These are phyloP conservation scores for Avena eriantha DNA, from an alignment of 176 grass and related monocot species.

Conservation along the genomic window DNA sequence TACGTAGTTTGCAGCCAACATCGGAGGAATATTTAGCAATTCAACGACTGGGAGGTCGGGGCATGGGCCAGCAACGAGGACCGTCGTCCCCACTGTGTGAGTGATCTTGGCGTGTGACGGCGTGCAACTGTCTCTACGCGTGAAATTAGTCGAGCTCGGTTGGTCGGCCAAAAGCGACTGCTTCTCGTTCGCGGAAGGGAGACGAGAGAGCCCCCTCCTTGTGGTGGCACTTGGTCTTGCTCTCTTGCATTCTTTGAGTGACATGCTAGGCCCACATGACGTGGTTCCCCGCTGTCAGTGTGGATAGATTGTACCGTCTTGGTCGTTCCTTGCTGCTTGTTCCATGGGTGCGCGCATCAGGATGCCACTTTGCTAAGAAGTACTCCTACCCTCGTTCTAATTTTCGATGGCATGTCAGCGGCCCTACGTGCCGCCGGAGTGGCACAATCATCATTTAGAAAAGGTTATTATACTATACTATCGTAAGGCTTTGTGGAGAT, in stretches of 20 bases:
- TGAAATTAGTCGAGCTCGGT: background rate
- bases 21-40: background rate
- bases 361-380: background rate
- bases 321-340: background rate
- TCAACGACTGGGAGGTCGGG: no score
- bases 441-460: background rate
- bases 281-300: background rate
- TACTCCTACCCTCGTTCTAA: no score
- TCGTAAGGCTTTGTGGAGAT: no score
- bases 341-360: background rate
- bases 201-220: background rate
- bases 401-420: background rate
- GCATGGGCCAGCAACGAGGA: background rate
- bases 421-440: background rate
- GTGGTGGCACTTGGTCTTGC: background rate
- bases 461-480: no score
- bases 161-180: slow-evolving; percentile 48
- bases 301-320: no score
- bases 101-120: background rate
- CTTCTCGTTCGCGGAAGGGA: background rate
- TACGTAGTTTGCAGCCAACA: background rate
- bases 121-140: background rate
- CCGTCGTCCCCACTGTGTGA: slow-evolving; percentile 8
- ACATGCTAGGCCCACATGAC: background rate
- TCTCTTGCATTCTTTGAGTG: background rate